These are phyloP conservation scores for Boletus edulis DNA, from an alignment of 768 basidiomycete species.

Conservation along the genomic window DNA sequence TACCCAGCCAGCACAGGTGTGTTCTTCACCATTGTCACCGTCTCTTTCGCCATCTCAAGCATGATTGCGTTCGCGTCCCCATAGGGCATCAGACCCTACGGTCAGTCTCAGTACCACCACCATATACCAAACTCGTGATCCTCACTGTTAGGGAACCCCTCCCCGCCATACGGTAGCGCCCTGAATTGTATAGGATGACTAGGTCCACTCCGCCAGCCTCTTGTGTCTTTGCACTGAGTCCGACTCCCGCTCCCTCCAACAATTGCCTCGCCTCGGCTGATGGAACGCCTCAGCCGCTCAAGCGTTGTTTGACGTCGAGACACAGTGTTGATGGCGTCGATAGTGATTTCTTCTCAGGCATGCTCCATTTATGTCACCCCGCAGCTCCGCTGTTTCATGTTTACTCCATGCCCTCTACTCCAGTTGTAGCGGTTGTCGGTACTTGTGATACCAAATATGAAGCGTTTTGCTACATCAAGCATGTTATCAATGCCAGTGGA, in stretches of 20 bases:
- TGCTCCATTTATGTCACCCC: not conserved
- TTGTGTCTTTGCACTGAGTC: constrained; percentile 27
- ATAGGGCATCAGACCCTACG: constrained; percentile 27
- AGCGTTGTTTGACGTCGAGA: constrained; percentile 20
- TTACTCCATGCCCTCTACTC: constrained; percentile 4
- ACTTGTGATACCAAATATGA: constrained; percentile 30
- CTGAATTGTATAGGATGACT: constrained; percentile 31
- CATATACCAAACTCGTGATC: not conserved
- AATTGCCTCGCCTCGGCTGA: constrained; percentile 20
- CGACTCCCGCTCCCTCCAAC: constrained; percentile 27
- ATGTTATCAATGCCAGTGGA: constrained; percentile 7
- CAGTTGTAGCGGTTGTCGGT: constrained; percentile 25
- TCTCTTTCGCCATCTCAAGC: constrained; percentile 29
- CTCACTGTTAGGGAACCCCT: constrained; percentile 30
- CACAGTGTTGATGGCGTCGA: constrained; percentile 1
- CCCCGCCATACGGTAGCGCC: constrained; percentile 31
- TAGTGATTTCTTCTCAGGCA: not conserved
- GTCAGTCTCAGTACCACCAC: not conserved
- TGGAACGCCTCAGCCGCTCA: constrained; percentile 10
- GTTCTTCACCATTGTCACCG: constrained; percentile 26
- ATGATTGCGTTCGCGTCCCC: constrained; percentile 29
- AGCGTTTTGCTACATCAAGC: constrained; percentile 22
- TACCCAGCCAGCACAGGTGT: constrained; percentile 29
- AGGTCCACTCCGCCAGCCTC: constrained; percentile 27
- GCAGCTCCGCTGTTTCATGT: not conserved